phyloP scores from a whole-genome alignment of 805 yeast genomes.

The Myxozyma kluyveri region DNA sequence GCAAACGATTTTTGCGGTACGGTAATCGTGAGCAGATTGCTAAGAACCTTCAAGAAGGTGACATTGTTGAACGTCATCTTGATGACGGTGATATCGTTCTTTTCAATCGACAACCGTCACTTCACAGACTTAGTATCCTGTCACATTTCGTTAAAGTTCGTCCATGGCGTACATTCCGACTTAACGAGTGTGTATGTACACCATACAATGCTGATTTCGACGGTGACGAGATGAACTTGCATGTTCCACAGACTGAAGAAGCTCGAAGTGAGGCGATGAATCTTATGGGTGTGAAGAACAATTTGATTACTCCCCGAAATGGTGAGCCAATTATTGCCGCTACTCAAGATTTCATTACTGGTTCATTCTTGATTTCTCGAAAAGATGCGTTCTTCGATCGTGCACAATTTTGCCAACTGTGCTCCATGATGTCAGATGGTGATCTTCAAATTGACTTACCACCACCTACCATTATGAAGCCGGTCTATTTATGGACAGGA shows the following conservation, averaged over 20 bases:
- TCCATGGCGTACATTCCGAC: conserved; percentile 96
- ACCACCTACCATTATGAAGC: conserved; percentile 91
- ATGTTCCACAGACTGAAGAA: conserved; percentile 98
- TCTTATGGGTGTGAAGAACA: conserved; percentile 96
- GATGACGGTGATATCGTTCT: conserved; percentile 96
- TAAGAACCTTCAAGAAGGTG: conserved; percentile 75
- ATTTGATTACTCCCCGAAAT: conserved; percentile 89
- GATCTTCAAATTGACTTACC: conserved; percentile 84
- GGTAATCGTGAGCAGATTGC: conserved; percentile 83
- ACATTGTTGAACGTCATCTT: conserved; percentile 90
- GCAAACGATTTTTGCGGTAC: conserved; percentile 82
- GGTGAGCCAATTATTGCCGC: conserved; percentile 99
- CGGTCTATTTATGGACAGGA: conserved; percentile 92
- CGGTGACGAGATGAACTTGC: conserved; percentile 98
- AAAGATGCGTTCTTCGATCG: conserved; percentile 92
- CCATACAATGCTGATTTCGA: conserved; percentile 99
- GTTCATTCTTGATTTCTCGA: conserved; percentile 86
- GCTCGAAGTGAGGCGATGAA: conserved; percentile 98
- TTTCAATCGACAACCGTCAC: conserved; percentile 96
- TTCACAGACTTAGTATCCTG: conserved; percentile 88
- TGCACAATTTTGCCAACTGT: conserved; percentile 73
- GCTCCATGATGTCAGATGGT: conserved; percentile 97
- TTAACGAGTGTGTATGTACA: conserved; percentile 98
- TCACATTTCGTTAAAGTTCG: conserved; percentile 94
- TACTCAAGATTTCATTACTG: conserved; percentile 98